phyloP scores from a whole-genome alignment of 164 flowering plant species.

The grape (Vitis vinifera) region DNA sequence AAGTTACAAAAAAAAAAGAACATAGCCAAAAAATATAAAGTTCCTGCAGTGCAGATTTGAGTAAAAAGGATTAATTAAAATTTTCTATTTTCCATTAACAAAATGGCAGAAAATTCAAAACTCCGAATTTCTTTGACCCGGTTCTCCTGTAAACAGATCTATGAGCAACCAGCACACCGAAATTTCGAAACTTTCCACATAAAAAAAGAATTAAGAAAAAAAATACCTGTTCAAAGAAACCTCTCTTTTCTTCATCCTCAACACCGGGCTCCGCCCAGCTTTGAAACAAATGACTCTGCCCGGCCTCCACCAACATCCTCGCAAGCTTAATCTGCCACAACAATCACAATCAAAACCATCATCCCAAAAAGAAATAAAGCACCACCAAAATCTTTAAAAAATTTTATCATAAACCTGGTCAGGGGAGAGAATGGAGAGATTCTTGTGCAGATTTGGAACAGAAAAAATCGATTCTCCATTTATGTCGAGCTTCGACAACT shows the following conservation, averaged over 20 bases:
- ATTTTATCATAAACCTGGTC: conserved; percentile 40
- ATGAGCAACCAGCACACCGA: not conserved
- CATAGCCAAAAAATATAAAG: not conserved
- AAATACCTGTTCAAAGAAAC: conserved; percentile 78
- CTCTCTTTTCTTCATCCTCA: conserved; percentile 64
- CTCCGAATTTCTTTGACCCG: too few species aligned
- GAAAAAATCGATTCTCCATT: conserved; percentile 41
- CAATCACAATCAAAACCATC: conserved; percentile 3
- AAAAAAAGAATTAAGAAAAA: not conserved
- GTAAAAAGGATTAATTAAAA: too few species aligned
- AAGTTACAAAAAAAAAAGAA: not conserved
- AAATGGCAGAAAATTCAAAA: too few species aligned
- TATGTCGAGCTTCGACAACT: conserved; percentile 38
- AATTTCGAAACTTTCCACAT: not conserved
- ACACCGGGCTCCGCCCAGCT: conserved; percentile 81
- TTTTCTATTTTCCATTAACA: too few species aligned
- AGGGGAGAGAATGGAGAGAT: conserved; percentile 57
- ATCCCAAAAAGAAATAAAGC: not conserved
- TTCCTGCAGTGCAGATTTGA: not conserved
- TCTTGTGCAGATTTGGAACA: conserved; percentile 56
- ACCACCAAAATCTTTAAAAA: not conserved
- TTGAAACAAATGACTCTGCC: conserved; percentile 77
- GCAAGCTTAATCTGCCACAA: conserved; percentile 61
- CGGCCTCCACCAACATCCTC: conserved; percentile 66
- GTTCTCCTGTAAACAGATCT: not conserved